Conservation (phyloP, 257 asterid genomes). For the Anisodus acutangulus region DNA sequence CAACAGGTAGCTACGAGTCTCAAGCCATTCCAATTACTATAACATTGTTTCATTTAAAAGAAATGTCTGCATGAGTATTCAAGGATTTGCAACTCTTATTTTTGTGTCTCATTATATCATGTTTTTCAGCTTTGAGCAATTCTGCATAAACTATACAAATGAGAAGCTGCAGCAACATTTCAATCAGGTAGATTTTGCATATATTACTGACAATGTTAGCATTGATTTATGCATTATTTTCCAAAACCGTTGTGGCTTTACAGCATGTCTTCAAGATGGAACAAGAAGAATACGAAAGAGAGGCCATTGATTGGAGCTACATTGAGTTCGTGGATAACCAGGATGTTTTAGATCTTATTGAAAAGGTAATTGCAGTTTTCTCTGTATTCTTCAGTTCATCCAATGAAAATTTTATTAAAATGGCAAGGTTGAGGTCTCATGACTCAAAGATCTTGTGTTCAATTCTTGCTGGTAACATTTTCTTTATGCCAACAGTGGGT, state of each 20-base stretch:
- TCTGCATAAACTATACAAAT: slow-evolving; percentile 93
- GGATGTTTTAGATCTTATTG: slow-evolving; percentile 96
- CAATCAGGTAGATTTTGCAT: slow-evolving; percentile 69
- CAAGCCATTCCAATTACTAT: background rate
- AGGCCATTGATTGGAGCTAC: slow-evolving; percentile 94
- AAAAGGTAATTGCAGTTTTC: slow-evolving; percentile 62
- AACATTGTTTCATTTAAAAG: slow-evolving; percentile 4
- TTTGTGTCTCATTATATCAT: slow-evolving; percentile 39
- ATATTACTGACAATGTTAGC: slow-evolving; percentile 29
- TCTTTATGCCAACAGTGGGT: background rate
- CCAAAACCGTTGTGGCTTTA: slow-evolving; percentile 37
- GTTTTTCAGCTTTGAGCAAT: slow-evolving; percentile 90
- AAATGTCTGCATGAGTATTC: slow-evolving; percentile 24
- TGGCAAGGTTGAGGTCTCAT: slow-evolving; percentile 1
- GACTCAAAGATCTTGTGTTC: slow-evolving; percentile 16
- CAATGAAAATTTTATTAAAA: background rate
- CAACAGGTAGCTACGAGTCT: slow-evolving; percentile 63
- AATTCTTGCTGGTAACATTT: slow-evolving; percentile 5
- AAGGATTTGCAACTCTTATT: slow-evolving; percentile 35
- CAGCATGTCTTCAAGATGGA: slow-evolving; percentile 99
- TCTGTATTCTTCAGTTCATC: slow-evolving; percentile 12
- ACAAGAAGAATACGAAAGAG: slow-evolving; percentile 97
- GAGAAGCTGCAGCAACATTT: slow-evolving; percentile 98
- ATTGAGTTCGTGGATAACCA: slow-evolving; percentile 98
- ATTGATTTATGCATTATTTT: slow-evolving; percentile 35